Base-by-base conservation (phyloP, 1,284 basidiomycete genomes). In the Taiwanofungus camphoratus region DNA sequence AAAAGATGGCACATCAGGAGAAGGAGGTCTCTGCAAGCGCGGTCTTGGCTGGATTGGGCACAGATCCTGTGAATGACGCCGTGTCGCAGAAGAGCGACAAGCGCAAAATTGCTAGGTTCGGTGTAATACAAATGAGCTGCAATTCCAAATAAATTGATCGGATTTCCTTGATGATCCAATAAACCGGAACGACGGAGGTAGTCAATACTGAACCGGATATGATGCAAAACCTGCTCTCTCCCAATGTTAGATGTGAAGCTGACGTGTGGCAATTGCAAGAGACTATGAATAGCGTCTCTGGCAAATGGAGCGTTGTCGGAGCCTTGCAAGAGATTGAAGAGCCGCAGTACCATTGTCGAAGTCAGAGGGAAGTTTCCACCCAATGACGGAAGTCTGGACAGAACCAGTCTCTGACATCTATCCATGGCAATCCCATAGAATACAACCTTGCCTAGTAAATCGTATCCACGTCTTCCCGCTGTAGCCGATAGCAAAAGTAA, bases 151-250 rank as follows among this genome's bases (percentile, higher is more conserved):
- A 83, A 60, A 50, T 82, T 77, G 56, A 79, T 70, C 0, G 80
- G 79, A 19, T 66, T 70, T 5, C 82, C 83, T 15, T 60, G 52
- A 23, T 59, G 56, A 41, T 77, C 69, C 32, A 86, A 56, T 11
- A 86, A 64, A 29, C 71, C 65, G 2, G 70, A 60, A 2, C 77
- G 74, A 23, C 78, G 71, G 12, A 86, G 70, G 51, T 82, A 85
- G 43, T 86, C 83, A 43, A 86, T 77, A 45, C 74, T 76, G 63
- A 85, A 85, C n/a, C 82, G 68, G 21, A 83, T 56, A 49, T 82
- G 81, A 52, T 85, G 79, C 15, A 79, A 55, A 11, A 84, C 61
- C 49, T 84, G 78, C 7, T 73, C 60, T 44, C 62, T 67, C 5
- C 76, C 77, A 4, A 71, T 62, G 7, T 75, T 66, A 0, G 76